Evolutionary conservation across 805 yeast genomes (phyloP).

Genomic region (Sugiyamaella mastotermitis): DNA sequence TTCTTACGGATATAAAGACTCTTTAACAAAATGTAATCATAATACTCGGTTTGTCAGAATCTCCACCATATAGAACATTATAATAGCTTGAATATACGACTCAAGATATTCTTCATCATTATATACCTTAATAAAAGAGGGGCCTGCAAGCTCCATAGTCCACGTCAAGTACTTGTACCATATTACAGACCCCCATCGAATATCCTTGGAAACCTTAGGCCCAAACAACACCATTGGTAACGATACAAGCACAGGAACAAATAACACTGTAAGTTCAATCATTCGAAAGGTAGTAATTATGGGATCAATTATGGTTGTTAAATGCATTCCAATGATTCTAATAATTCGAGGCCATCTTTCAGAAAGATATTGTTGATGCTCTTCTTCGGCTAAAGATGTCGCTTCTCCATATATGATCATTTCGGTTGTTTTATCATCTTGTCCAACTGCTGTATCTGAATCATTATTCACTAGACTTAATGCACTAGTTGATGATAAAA

Average conservation of each 20-base stretch:
- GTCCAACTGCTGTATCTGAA: too few relatives aligned
- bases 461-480: too few relatives aligned
- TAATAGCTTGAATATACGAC: too few relatives aligned
- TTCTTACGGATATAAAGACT: neutral
- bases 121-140: constrained; percentile 52
- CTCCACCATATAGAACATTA: too few relatives aligned
- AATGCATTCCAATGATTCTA: constrained; percentile 1
- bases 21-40: too few relatives aligned
- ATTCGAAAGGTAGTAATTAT: constrained; percentile 62
- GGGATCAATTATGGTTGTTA: constrained; percentile 55
- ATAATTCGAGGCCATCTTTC: too few relatives aligned
- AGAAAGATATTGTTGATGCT: too few relatives aligned
- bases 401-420: too few relatives aligned
- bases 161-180: constrained; percentile 68
- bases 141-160: constrained; percentile 81
- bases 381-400: too few relatives aligned
- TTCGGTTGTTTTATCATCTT: too few relatives aligned
- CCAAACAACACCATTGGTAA: constrained; percentile 60
- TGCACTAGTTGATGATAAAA: too few relatives aligned
- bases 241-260: constrained; percentile 59
- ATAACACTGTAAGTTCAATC: constrained; percentile 56
- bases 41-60: too few relatives aligned
- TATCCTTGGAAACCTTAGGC: constrained; percentile 28
- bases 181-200: constrained; percentile 52
- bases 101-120: constrained; percentile 12